Evolutionary conservation across 1,284 basidiomycete genomes (phyloP), one percentile per base, ranked within the genome.

Genomic region (Lignosus rhinocerotis): DNA sequence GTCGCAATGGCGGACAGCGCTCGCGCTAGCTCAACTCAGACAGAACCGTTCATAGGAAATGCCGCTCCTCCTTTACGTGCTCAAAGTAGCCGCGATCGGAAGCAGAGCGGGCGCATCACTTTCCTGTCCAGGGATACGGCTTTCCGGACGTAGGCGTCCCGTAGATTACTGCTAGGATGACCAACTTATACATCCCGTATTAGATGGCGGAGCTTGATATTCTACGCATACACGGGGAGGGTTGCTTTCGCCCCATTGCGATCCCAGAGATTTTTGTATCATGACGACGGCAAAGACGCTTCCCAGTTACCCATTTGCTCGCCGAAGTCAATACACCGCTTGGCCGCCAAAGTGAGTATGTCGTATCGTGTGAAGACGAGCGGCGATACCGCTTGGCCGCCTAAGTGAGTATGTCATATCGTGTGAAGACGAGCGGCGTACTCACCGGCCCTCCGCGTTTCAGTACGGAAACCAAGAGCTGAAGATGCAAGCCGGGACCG

Each of bases 191-290:
- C 8, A 30, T 14, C 4, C 12, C 6, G 9, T 25, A 3, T 12
- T 51, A 71, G 69, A 3, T 66, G 62, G 63, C 62, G 64, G 17
- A 43, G 53, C 8, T 49, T 67, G 21, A 38, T 70, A 7, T 65
- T 65, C 52, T 69, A 67, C 44, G 34, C 67, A 3, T 69, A 67
- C 44, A 67, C 67, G 2, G 60, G 61, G 6, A 55, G 58, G 14
- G 45, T 70, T 30, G 31, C 50, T 3, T 69, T 71, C 45, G 54
- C 60, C 2, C 67, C 65, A 1, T 55, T 71, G 19, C 58, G 38
- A 30, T 69, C 66, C 4, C 59, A 62, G 17, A 51, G 55, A 3
- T 19, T 58, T 17, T 30, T 42, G 5, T 43, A 43, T 39, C 32
- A 55, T 6, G 53, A 58, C 41, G 30, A 45, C 21, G 34, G 14